phyloP scores from a whole-genome alignment of 1,139 yeast genomes.

The Lodderomyces pseudojiufengensis region DNA sequence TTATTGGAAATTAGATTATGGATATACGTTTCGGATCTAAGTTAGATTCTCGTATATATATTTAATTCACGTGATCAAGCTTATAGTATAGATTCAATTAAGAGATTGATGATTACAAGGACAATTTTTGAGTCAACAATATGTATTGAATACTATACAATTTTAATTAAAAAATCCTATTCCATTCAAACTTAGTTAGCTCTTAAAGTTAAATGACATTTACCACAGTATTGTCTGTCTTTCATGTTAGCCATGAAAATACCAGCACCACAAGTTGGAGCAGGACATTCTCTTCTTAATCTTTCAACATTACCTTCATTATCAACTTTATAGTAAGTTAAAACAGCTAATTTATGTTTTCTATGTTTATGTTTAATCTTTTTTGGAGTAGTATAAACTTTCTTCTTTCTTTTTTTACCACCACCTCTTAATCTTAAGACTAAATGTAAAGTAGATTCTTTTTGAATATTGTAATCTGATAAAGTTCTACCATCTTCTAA shows the following conservation, averaged over 20 bases:
- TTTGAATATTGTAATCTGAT: slow-evolving; percentile 99
- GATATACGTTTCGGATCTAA: too few species aligned
- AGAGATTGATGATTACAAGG: too few species aligned
- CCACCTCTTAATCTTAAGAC: slow-evolving; percentile 99
- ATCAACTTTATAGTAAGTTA: slow-evolving; percentile 99
- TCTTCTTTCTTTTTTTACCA: slow-evolving; percentile 99
- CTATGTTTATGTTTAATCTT: slow-evolving; percentile 99
- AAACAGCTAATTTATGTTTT: slow-evolving; percentile 98
- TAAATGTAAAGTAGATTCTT: slow-evolving; percentile 97
- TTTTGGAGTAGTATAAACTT: slow-evolving; percentile 99
- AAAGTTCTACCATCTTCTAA: slow-evolving; percentile 99
- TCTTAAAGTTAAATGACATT: slow-evolving; percentile 94
- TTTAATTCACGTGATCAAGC: too few species aligned
- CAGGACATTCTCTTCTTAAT: slow-evolving; percentile 98
- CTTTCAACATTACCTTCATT: slow-evolving; percentile 98
- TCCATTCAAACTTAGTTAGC: slow-evolving; percentile 32
- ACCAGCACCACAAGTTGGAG: slow-evolving; percentile 95
- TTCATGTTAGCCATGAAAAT: slow-evolving; percentile 99
- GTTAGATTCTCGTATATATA: too few species aligned
- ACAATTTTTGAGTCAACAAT: not conserved
- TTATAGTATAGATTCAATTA: too few species aligned
- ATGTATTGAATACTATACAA: slow-evolving; percentile 6
- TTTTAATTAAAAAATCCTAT: not conserved
- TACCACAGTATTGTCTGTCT: slow-evolving; percentile 99
- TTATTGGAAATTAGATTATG: not conserved